Evolutionary conservation across 306 rosid species (phyloP).

Genomic region (Quercus bicolor): DNA sequence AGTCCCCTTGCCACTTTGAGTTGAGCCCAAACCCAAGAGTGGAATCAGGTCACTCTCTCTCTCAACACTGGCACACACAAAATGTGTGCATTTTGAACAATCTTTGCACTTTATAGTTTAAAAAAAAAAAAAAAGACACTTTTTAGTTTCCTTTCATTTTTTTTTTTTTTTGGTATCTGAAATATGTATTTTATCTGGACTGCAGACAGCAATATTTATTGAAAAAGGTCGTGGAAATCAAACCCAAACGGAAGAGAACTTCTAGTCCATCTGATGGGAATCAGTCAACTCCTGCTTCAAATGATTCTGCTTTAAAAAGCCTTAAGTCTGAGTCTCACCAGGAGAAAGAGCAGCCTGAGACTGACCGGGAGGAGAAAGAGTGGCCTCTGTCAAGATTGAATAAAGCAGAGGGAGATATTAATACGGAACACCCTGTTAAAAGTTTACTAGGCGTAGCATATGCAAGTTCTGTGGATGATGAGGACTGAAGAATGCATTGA

Average conservation of each 20-base stretch:
- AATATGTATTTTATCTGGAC: not conserved
- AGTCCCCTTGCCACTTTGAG: conserved; percentile 77
- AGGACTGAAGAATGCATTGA: conserved; percentile 34
- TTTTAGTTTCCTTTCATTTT: not conserved
- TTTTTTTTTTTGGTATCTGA: not conserved
- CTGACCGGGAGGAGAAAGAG: conserved; percentile 14
- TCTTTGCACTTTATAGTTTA: not conserved
- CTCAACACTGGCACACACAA: not conserved
- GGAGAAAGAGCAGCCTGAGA: conserved; percentile 29
- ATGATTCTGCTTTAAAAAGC: conserved; percentile 11
- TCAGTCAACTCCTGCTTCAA: conserved; percentile 24
- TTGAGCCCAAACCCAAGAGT: conserved; percentile 91
- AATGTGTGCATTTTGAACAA: not conserved
- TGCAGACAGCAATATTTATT: conserved; percentile 87
- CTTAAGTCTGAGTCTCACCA: conserved; percentile 21
- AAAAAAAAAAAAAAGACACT: not conserved
- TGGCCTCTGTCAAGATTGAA: conserved; percentile 11
- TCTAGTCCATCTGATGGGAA: conserved; percentile 31
- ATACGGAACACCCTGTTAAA: conserved; percentile 42
- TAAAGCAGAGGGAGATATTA: conserved; percentile 32
- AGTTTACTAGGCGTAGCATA: conserved; percentile 81
- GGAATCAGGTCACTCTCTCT: conserved; percentile 68
- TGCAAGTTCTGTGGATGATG: conserved; percentile 87
- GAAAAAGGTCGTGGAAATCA: conserved; percentile 82
- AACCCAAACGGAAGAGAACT: conserved; percentile 76